Base-by-base conservation (phyloP, 768 basidiomycete species). In the Leccinum longicurvipes region DNA sequence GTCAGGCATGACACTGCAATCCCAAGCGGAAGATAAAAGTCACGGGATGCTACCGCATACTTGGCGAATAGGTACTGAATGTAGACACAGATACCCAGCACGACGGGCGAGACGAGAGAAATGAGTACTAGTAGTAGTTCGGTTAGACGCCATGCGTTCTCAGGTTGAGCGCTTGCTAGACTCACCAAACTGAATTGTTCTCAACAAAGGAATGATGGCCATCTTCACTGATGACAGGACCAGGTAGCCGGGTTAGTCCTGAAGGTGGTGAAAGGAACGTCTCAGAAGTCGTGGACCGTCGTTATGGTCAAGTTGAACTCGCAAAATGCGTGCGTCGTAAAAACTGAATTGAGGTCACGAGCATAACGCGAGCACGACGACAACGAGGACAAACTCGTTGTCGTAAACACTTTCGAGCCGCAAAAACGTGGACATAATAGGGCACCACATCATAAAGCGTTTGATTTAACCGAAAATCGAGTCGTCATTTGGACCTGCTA, bases 171-270 rank as follows among this genome's bases (percentile, higher is more conserved):
- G 23, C 10, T n/a, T 28, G 17, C 10, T 6, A 10, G 12, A 53
- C 70, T 58, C 47, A 72, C 71, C 27, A 23, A 69, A 68, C 27
- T 61, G 4, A 27, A 54, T 45, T 10, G 32, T 27, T 53, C 68
- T 64, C 44, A 72, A n/a, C 31, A 47, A 64, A 58, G 62, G 59
- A 67, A 67, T 55, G 67, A 60, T 15, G 19, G 60, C 62, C 64
- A 66, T 66, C 47, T 55, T 59, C 3, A 29, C 50, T 48, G 48
- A 28, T 50, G 52, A 57, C 19, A 41, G 36, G 11, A 21, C 44
- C 15, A 27, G 41, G 36, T 41, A 47, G 27, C 27, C 19, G 19
- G 27, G 17, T 36, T 23, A 51, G 19, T 25, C 11, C 6, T 45
- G 44, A 48, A 50, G 57, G 10, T 47, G 28, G 57, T 47, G 46